Conservation (phyloP, 2,329 filamentous ascomycete genomes). For the Fusarium sublunatum region DNA sequence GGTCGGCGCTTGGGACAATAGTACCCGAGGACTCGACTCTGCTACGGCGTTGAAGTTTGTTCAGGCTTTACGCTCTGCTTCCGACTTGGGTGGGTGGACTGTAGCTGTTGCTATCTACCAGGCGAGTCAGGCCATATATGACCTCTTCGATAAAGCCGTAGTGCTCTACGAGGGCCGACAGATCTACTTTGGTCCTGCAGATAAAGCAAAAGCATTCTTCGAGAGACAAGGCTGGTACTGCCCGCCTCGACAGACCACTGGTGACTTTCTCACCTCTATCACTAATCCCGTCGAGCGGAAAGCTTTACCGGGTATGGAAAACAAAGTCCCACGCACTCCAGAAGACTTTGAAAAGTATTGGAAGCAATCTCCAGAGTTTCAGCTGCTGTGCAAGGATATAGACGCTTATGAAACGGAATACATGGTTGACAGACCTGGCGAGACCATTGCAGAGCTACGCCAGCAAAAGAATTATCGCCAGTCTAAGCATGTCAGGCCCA, state of each 20-base stretch:
- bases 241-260: slow-evolving; percentile 73
- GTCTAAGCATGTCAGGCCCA: slow-evolving; percentile 62
- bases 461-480: slow-evolving; percentile 62
- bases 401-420: slow-evolving; percentile 60
- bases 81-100: slow-evolving; percentile 70
- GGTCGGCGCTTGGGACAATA: slow-evolving; percentile 74
- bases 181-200: slow-evolving; percentile 77
- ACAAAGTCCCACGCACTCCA: slow-evolving; percentile 71
- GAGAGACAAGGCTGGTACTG: slow-evolving; percentile 75
- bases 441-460: slow-evolving; percentile 55
- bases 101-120: slow-evolving; percentile 78
- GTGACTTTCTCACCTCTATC: slow-evolving; percentile 75
- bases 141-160: slow-evolving; percentile 78
- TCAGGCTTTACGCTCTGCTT: slow-evolving; percentile 71
- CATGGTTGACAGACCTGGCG: slow-evolving; percentile 55
- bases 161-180: slow-evolving; percentile 82
- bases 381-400: slow-evolving; percentile 59
- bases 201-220: slow-evolving; percentile 71
- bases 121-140: slow-evolving; percentile 74
- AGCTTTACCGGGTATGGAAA: slow-evolving; percentile 67
- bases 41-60: slow-evolving; percentile 81
- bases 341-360: slow-evolving; percentile 72
- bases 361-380: slow-evolving; percentile 58
- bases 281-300: slow-evolving; percentile 72
- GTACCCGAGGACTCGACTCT: slow-evolving; percentile 77